A percentile compares a stretch with the other conserved stretches of the same genome.
These are phyloP conservation scores for Botrytis galanthina DNA, from an alignment of 2,329 filamentous ascomycete genomes.

Conservation along the genomic window DNA sequence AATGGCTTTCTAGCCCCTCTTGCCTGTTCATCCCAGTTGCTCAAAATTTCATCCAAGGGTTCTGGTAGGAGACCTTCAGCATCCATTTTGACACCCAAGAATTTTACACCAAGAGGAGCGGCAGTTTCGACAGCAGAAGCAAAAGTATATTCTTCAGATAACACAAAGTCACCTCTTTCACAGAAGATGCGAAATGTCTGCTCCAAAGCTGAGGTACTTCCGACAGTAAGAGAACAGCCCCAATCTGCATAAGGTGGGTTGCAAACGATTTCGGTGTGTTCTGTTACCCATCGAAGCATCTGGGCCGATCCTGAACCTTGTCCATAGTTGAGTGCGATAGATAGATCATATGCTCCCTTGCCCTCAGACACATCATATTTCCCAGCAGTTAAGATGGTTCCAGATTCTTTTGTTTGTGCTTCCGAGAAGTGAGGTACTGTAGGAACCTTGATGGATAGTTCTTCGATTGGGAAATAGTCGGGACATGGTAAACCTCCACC, in stretches of 20 bases:
- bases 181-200: conserved; percentile 81
- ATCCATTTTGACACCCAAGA: conserved; percentile 63
- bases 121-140: conserved; percentile 66
- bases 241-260: conserved; percentile 88
- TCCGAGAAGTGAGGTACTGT: conserved; percentile 68
- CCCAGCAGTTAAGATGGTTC: conserved; percentile 62
- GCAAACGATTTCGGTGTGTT: conserved; percentile 91
- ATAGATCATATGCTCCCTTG: conserved; percentile 63
- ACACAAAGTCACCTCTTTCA: conserved; percentile 69
- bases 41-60: conserved; percentile 60
- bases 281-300: conserved; percentile 84
- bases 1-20: conserved; percentile 62
- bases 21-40: conserved; percentile 59
- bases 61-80: conserved; percentile 61
- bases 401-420: conserved; percentile 58
- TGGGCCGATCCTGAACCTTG: conserved; percentile 84
- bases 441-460: conserved; percentile 72
- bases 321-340: conserved; percentile 89
- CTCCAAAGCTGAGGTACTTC: conserved; percentile 83
- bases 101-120: conserved; percentile 58
- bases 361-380: conserved; percentile 78
- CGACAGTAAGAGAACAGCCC: conserved; percentile 78
- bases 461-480: conserved; percentile 89
- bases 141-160: conserved; percentile 93
- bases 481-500: conserved; percentile 87